A percentile compares a stretch with the other conserved stretches of the same genome.
Conservation (phyloP, 768 basidiomycete species). For the Udeniomyces megalosporus region DNA sequence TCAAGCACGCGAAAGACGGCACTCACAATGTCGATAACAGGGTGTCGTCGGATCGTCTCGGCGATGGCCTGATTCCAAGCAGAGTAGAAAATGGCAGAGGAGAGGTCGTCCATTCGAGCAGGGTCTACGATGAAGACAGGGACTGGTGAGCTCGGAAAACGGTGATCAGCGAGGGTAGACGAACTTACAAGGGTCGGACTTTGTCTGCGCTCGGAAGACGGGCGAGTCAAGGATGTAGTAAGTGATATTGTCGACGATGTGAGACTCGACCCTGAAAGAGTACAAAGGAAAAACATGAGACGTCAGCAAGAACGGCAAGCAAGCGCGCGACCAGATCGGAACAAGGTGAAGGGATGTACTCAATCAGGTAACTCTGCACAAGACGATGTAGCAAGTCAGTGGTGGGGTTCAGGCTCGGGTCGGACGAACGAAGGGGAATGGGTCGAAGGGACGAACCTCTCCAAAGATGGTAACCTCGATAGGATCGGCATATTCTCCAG, state of each 20-base stretch:
- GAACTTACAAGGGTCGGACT: constrained; percentile 55
- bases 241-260: constrained; percentile 84
- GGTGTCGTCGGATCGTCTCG: constrained; percentile 67
- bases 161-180: not conserved
- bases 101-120: constrained; percentile 90
- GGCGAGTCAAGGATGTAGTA: constrained; percentile 87
- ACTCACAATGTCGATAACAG: constrained; percentile 56
- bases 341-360: constrained; percentile 26
- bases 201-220: constrained; percentile 91
- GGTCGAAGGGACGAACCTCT: constrained; percentile 37
- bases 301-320: not conserved
- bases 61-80: constrained; percentile 97
- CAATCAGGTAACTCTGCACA: constrained; percentile 55
- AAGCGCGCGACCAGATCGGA: not conserved
- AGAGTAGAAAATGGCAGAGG: constrained; percentile 92
- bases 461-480: constrained; percentile 94
- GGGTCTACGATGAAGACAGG: constrained; percentile 36
- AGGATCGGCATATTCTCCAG: constrained; percentile 78
- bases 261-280: constrained; percentile 52
- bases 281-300: no score
- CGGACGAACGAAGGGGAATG: no score
- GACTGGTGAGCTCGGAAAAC: not conserved
- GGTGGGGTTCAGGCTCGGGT: no score
- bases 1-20: not conserved
- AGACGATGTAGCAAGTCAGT: no score